Conservation (phyloP, 163 green algal species). For the Prototheca cutis region DNA sequence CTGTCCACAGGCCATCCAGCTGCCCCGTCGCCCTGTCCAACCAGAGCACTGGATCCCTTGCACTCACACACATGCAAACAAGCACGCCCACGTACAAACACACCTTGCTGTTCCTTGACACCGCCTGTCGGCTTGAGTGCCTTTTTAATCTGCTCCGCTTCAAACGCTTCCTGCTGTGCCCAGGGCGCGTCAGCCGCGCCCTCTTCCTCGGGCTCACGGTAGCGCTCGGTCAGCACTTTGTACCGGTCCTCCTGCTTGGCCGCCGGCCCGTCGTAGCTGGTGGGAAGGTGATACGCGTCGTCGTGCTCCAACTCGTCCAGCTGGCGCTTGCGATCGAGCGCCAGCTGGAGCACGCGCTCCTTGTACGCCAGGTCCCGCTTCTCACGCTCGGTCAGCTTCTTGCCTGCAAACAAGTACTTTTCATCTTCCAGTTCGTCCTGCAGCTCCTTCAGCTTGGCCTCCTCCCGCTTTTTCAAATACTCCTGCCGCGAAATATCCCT, state of each 20-base stretch:
- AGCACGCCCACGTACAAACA: too few relatives aligned
- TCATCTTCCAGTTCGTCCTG: slow-evolving; percentile 78
- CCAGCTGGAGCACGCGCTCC: slow-evolving; percentile 55
- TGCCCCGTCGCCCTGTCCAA: too few relatives aligned
- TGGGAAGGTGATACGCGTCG: slow-evolving; percentile 78
- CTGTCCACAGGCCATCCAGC: too few relatives aligned
- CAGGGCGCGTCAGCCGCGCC: slow-evolving; percentile 43
- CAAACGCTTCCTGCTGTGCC: slow-evolving; percentile 84
- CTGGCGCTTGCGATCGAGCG: slow-evolving; percentile 55
- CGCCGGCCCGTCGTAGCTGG: slow-evolving; percentile 33
- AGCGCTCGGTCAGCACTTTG: slow-evolving; percentile 38
- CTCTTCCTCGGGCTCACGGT: slow-evolving; percentile 46
- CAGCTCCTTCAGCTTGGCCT: slow-evolving; percentile 77
- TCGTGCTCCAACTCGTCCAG: slow-evolving; percentile 52
- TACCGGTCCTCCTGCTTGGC: slow-evolving; percentile 29
- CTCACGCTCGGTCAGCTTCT: slow-evolving; percentile 78
- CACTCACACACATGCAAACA: too few relatives aligned
- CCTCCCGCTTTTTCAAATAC: slow-evolving; percentile 91
- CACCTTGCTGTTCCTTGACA: too few relatives aligned
- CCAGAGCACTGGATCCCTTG: too few relatives aligned
- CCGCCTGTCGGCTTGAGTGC: slow-evolving; percentile 15
- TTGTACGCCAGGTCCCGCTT: slow-evolving; percentile 72
- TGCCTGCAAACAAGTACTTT: slow-evolving; percentile 62
- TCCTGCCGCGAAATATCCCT: slow-evolving; percentile 83
- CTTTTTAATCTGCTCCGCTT: slow-evolving; percentile 73